phyloP scores from a whole-genome alignment of 2,329 filamentous ascomycete species.

The Dothistroma pini region DNA sequence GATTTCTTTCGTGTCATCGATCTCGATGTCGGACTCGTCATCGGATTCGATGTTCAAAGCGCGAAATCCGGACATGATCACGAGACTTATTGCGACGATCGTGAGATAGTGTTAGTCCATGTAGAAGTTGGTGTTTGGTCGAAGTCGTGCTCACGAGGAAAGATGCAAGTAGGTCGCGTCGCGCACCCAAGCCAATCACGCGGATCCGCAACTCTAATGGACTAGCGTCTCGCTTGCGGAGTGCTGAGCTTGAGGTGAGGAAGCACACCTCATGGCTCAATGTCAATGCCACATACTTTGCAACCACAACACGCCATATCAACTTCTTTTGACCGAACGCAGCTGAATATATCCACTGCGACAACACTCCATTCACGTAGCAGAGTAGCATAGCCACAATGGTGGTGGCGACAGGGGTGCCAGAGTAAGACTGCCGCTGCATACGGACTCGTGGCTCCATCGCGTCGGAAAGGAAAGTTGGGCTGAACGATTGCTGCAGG shows the following conservation, averaged over 20 bases:
- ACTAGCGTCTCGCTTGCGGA: background rate
- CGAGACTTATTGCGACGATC: background rate
- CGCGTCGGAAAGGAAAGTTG: slow-evolving; percentile 5
- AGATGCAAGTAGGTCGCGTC: background rate
- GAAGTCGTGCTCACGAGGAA: background rate
- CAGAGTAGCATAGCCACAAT: slow-evolving; percentile 3
- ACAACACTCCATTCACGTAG: background rate
- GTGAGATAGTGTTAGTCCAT: background rate
- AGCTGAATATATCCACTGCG: background rate
- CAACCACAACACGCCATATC: background rate
- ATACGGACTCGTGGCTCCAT: slow-evolving; percentile 10
- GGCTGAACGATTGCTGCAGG: slow-evolving; percentile 50
- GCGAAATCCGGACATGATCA: slow-evolving; percentile 61
- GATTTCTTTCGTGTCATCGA: slow-evolving; percentile 93
- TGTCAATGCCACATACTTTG: background rate
- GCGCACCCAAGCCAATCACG: background rate
- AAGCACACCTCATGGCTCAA: background rate
- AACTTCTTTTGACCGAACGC: background rate
- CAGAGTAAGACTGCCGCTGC: slow-evolving; percentile 27
- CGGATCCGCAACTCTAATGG: background rate
- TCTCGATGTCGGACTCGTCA: slow-evolving; percentile 81
- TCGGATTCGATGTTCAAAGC: slow-evolving; percentile 94
- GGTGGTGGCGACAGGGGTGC: slow-evolving; percentile 32
- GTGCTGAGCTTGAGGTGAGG: background rate
- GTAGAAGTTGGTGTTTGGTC: background rate